Conservation (phyloP, 2,329 filamentous ascomycete species). For the Fusarium equiseti region DNA sequence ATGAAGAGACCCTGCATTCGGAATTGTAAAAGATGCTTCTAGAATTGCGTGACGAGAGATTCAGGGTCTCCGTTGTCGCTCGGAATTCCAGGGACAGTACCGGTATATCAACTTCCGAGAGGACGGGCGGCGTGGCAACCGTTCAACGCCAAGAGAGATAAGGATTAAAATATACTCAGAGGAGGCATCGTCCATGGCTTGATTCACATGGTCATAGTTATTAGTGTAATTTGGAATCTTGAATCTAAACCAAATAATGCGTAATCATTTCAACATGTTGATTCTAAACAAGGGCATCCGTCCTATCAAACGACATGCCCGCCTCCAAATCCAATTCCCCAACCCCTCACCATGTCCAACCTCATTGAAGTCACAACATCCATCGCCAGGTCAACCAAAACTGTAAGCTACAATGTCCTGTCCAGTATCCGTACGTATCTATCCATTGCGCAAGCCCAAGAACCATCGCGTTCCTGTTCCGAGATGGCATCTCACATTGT, state of each 20-base stretch:
- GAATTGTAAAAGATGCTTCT: conserved; percentile 4
- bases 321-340: conserved; percentile 1
- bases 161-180: neutral
- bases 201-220: neutral
- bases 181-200: neutral
- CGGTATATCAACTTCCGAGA: neutral
- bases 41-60: conserved; percentile 8
- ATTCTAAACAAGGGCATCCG: conserved; percentile 9
- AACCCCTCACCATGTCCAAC: neutral
- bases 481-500: conserved; percentile 46
- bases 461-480: conserved; percentile 50
- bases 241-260: neutral
- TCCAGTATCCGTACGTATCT: conserved; percentile 34
- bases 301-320: conserved; percentile 10
- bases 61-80: neutral
- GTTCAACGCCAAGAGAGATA: neutral
- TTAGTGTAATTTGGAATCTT: neutral
- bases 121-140: neutral
- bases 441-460: conserved; percentile 47
- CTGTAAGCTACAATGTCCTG: conserved; percentile 20
- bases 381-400: neutral
- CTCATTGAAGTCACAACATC: neutral
- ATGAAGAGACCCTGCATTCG: conserved; percentile 1
- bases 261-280: neutral
- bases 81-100: neutral